Evolutionary conservation across 441 rosid genomes (phyloP), one percentile per base, ranked within the genome.

Genomic region (Pelargonium cotyledonis): DNA sequence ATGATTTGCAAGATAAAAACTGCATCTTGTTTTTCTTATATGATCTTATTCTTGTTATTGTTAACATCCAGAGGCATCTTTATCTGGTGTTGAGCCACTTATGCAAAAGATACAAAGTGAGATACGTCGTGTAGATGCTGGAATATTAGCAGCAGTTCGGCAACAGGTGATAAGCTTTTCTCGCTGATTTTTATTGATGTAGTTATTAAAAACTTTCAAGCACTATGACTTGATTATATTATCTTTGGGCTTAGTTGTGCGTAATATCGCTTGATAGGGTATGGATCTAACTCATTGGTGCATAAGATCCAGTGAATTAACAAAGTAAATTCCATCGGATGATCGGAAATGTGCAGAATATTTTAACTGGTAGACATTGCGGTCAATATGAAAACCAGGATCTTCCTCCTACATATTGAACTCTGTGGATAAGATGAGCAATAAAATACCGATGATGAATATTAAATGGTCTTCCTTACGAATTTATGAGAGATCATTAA

Each of bases 21-120:
- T 19, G 14, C 1, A 21, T n/a, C 6, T 10, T 10, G 8, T 62
- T n/a, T 6, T 11, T 16, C 11, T 61, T 31, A 60, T n/a, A 46
- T 65, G 21, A 41, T 15, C 53, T 70, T 16, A 65, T 8, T 64
- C 31, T 40, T 61, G 35, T 64, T 53, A 61, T 77, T 70, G 60
- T 69, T 80, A 58, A 62, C 76, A 61, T 79, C n/a, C 97, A 92
- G 98, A 95, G 87, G 94, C 96, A 74, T 95, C 98, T 18, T 85
- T 92, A 62, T 86, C 98, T 80, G 99, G 97, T 19, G 94, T 95
- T 60, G 98, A 92, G 88, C 99, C 96, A 1, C 87, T 95, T 55
- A 95, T 95, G 98, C 97, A 92, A 73, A 95, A 95, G 88, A 91
- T 95, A 78, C 98, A 89, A 63, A 79, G 90, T 67, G 98, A 95